Percentiles rank a stretch among this genome's conserved stretches.
Evolutionary conservation across 352 stramenopile genomes (phyloP).

Genomic region (Pythium utonaiense): DNA sequence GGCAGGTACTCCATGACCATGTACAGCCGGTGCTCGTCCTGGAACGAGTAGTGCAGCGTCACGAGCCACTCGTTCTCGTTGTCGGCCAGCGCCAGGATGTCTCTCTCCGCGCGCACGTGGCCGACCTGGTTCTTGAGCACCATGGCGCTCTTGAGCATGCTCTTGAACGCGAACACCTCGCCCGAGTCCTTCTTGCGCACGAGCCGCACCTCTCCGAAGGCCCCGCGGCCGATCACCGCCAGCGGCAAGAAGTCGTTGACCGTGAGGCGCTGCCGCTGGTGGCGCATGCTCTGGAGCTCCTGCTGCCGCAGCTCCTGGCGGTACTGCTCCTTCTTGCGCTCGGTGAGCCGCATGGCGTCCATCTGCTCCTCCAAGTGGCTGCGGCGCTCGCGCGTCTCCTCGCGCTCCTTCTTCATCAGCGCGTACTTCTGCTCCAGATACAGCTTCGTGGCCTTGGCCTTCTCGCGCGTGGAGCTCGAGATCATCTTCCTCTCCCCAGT

Average conservation of each 20-base stretch:
- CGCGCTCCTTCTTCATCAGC: constrained; percentile 84
- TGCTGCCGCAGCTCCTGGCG: constrained; percentile 70
- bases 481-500: constrained; percentile 41
- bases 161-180: constrained; percentile 91
- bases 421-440: constrained; percentile 89
- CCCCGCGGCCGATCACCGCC: constrained; percentile 96
- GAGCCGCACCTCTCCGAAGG: constrained; percentile 97
- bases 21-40: constrained; percentile 84
- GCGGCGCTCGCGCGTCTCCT: constrained; percentile 74
- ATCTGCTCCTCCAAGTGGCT: constrained; percentile 83
- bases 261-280: constrained; percentile 75
- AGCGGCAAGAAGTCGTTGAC: constrained; percentile 96
- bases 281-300: constrained; percentile 74
- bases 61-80: constrained; percentile 98
- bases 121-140: constrained; percentile 93
- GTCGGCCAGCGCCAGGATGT: constrained; percentile 93
- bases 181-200: constrained; percentile 80
- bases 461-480: constrained; percentile 83
- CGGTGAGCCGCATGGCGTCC: constrained; percentile 69
- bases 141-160: constrained; percentile 89
- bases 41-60: constrained; percentile 97
- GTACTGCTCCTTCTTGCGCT: constrained; percentile 78
- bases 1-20: constrained; percentile 99
- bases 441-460: constrained; percentile 84
- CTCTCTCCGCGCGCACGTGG: constrained; percentile 96